These are phyloP conservation scores for Trichoderma koningiopsis DNA, from an alignment of 2,329 filamentous ascomycete species.

Conservation along the genomic window DNA sequence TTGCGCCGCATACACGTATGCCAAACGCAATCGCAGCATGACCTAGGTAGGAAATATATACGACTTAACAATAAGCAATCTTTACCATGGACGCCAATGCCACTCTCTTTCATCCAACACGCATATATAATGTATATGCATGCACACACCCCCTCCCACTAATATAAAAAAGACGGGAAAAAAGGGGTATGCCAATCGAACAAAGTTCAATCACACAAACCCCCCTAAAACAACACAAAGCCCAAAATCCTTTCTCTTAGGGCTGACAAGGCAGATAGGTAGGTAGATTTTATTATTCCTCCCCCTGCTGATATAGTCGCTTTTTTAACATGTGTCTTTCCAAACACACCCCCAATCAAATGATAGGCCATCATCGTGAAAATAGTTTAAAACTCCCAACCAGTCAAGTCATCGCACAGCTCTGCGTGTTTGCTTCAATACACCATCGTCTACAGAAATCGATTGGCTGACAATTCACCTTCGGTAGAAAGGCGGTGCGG, in stretches of 20 bases:
- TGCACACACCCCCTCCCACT: background rate
- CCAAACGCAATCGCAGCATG: background rate
- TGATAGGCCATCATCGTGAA: background rate
- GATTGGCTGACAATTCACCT: background rate
- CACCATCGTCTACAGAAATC: background rate
- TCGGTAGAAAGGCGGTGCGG: background rate
- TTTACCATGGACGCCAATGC: background rate
- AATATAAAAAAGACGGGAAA: background rate
- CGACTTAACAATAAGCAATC: background rate
- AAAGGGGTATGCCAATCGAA: background rate
- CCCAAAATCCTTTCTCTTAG: background rate
- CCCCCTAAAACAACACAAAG: background rate
- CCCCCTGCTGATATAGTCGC: background rate
- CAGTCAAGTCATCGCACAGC: background rate
- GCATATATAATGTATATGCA: background rate
- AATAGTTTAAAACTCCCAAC: background rate
- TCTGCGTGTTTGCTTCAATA: background rate
- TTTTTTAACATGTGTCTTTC: background rate
- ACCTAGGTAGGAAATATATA: background rate
- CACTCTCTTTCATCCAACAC: background rate
- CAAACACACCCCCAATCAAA: background rate
- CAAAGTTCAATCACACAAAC: background rate
- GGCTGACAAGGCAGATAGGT: constrained; percentile 17
- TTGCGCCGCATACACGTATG: background rate
- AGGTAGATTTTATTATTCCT: background rate